Base-by-base conservation (phyloP, 2,329 filamentous ascomycete species). In the Paecilomyces dactylethromorphus region DNA sequence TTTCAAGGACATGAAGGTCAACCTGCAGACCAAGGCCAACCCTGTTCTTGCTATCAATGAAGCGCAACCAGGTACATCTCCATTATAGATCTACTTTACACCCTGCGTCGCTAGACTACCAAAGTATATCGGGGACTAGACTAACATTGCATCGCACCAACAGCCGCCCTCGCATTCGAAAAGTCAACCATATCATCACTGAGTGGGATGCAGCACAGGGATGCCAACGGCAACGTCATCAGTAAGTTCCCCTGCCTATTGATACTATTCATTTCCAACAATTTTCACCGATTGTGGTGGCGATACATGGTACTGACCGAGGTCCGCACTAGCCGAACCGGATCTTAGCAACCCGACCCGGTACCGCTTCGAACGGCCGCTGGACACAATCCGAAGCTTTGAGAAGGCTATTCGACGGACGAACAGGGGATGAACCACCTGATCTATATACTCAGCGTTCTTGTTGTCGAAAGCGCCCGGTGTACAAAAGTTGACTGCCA, bases 311-410 rank as follows among this genome's bases (percentile, higher is more conserved):
- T 35, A 21, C 39, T 45, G 18, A 45, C 53, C n/a, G 12, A 33
- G 24, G 13, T 59, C 8, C 13, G 5, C 32, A n/a, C 2, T 68
- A 96, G 92, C 84, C 68, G 92, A 97, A 58, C 92, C 92, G 21
- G 92, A 97, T 75, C 84, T 86, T 63, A 95, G 91, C 50, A 97
- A 97, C 70, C 92, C 92, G 13, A 96, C 92, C 13, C 85, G 92
- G 65, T 89, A 84, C 68, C 86, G 92, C 69, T 88, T 91, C 84
- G 92, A 97, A 77, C 87, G 92, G 59, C 92, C 92, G 22, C 81
- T 97, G 53, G 92, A 96, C 68, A 97, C 92, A 0, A 96, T 97
- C 68, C 86, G 91, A 68, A 88, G 88, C 57, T 96, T 96, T 63
- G 91, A 97, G 74, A 90, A 88, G 39, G 90, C 91, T 56, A 95